phyloP scores from a whole-genome alignment of 352 stramenopile species.

The Elongisporangium undulatum region DNA sequence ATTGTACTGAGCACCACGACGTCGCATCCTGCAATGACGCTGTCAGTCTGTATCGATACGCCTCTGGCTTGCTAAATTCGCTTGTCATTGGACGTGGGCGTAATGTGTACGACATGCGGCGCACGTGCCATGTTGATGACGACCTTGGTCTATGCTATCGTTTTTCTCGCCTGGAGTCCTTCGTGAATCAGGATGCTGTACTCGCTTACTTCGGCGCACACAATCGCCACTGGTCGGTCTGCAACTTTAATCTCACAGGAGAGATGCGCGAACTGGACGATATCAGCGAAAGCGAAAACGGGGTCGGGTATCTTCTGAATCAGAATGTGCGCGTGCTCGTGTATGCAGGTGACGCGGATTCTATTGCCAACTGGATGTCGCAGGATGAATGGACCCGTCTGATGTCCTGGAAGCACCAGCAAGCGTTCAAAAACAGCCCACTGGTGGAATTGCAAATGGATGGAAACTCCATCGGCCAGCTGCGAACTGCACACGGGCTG shows the following conservation, averaged over 20 bases:
- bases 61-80: conserved; percentile 9
- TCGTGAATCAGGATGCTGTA: conserved; percentile 40
- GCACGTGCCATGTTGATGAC: conserved; percentile 43
- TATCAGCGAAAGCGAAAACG: conserved; percentile 48
- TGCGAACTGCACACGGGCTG: conserved; percentile 43
- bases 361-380: conserved; percentile 63
- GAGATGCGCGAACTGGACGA: conserved; percentile 28
- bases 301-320: conserved; percentile 44
- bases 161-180: conserved; percentile 50
- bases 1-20: neutral
- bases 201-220: conserved; percentile 42
- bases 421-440: conserved; percentile 18
- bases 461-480: conserved; percentile 21
- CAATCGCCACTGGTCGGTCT: conserved; percentile 39
- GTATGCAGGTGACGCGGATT: conserved; percentile 67
- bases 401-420: conserved; percentile 37
- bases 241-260: conserved; percentile 16
- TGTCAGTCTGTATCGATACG: conserved; percentile 6
- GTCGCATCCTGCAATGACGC: conserved; percentile 18
- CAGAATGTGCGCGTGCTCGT: conserved; percentile 64
- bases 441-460: conserved; percentile 17
- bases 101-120: conserved; percentile 74
- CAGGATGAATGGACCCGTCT: conserved; percentile 61
- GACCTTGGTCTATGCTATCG: conserved; percentile 52
- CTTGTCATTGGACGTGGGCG: conserved; percentile 17